phyloP scores from a whole-genome alignment of 129 eudicot species.

The Flaveria brownii region DNA sequence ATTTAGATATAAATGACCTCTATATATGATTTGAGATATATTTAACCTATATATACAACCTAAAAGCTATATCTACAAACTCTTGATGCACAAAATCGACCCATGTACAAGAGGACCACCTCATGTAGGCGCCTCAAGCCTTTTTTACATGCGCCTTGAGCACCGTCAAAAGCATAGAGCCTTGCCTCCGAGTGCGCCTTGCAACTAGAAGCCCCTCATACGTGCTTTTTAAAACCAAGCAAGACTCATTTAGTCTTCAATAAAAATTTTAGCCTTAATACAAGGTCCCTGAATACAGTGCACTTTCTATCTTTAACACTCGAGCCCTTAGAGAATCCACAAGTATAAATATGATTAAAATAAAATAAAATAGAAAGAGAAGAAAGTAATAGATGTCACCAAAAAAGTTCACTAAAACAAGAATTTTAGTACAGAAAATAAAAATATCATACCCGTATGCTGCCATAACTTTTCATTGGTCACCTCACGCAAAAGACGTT shows the following conservation, averaged over 20 bases:
- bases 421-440: not conserved
- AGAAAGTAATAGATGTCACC: not conserved
- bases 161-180: no score
- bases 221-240: no score
- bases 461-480: constrained; percentile 90
- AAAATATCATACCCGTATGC: constrained; percentile 63
- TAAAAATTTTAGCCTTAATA: not conserved
- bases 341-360: not conserved
- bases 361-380: not conserved
- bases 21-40: no score
- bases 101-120: no score
- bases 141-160: no score
- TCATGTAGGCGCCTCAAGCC: no score
- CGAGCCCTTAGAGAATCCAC: not conserved
- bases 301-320: not conserved
- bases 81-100: no score
- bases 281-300: not conserved
- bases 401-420: constrained; percentile 3
- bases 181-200: no score
- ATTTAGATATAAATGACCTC: no score
- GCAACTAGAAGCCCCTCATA: no score
- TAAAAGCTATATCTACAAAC: no score
- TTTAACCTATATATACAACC: no score
- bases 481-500: constrained; percentile 94
- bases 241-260: not conserved